Evolutionary conservation across 164 flowering plant species (phyloP).

Genomic region (Stephania yunnanensis): DNA sequence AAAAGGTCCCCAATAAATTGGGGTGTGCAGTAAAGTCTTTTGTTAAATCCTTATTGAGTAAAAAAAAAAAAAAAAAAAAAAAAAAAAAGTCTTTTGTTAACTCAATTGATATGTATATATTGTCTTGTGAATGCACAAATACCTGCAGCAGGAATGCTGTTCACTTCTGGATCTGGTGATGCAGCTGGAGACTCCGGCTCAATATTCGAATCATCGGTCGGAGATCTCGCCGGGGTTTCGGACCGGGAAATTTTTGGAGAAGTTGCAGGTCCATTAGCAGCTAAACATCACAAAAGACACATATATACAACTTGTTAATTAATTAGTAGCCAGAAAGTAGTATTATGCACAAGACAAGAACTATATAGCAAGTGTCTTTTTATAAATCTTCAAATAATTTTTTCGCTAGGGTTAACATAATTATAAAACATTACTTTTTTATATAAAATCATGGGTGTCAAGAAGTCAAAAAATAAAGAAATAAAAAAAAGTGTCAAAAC

Average conservation of each 20-base stretch:
- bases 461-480: no score
- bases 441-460: no score
- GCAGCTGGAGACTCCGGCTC: constrained; percentile 11
- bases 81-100: not conserved
- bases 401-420: not conserved
- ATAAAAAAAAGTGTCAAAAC: no score
- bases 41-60: no score
- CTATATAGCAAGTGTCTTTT: not conserved
- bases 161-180: constrained; percentile 10
- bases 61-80: no score
- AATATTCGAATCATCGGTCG: not conserved
- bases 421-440: not conserved
- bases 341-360: not conserved
- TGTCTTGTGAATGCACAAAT: not conserved
- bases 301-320: not conserved
- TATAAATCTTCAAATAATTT: not conserved
- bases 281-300: not conserved
- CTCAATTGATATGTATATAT: no score
- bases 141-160: constrained; percentile 19
- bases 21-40: not conserved
- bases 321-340: not conserved
- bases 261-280: constrained; percentile 18
- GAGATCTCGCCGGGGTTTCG: constrained; percentile 7
- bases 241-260: constrained; percentile 14
- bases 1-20: no score